Evolutionary conservation across 2,329 filamentous ascomycete genomes (phyloP), one percentile per base, ranked within the genome.

Genomic region (Xylaria sp.): DNA sequence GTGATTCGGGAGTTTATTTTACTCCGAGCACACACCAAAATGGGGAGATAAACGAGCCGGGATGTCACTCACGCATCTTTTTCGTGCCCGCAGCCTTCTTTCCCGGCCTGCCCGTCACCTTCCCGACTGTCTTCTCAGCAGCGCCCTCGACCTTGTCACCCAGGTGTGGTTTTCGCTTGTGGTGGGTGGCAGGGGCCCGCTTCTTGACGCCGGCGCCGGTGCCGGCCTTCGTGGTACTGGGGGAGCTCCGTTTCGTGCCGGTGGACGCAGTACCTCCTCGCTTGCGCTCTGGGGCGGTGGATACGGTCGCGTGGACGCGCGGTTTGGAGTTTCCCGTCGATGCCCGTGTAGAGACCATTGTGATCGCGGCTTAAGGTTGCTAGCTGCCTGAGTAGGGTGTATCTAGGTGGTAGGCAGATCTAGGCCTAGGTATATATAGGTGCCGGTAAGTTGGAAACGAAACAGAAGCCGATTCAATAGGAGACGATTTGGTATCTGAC

Each of bases 1-100:
- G n/a, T n/a, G n/a, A n/a, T n/a, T n/a, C n/a, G n/a, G n/a, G n/a
- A n/a, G n/a, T n/a, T n/a, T n/a, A n/a, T n/a, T n/a, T n/a, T n/a
- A n/a, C n/a, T n/a, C n/a, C n/a, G n/a, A n/a, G n/a, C n/a, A n/a
- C n/a, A n/a, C n/a, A n/a, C n/a, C n/a, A n/a, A n/a, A n/a, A n/a
- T n/a, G n/a, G n/a, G n/a, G n/a, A n/a, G n/a, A n/a, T n/a, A n/a
- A n/a, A n/a, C n/a, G n/a, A n/a, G n/a, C n/a, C n/a, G n/a, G n/a
- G n/a, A n/a, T n/a, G n/a, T n/a, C n/a, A n/a, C 2, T 64, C 65
- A 40, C 57, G 58, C 56, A 67, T 67, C 58, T 64, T 63, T 45
- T 61, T 56, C 8, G 65, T 66, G 13, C 65, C 65, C 11, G 65
- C 65, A 20, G 65, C 65, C 49, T 67, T 67, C 60, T 66, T 67